phyloP scores from a whole-genome alignment of 169 alveolate genomes.

The Cystoisospora suis region DNA sequence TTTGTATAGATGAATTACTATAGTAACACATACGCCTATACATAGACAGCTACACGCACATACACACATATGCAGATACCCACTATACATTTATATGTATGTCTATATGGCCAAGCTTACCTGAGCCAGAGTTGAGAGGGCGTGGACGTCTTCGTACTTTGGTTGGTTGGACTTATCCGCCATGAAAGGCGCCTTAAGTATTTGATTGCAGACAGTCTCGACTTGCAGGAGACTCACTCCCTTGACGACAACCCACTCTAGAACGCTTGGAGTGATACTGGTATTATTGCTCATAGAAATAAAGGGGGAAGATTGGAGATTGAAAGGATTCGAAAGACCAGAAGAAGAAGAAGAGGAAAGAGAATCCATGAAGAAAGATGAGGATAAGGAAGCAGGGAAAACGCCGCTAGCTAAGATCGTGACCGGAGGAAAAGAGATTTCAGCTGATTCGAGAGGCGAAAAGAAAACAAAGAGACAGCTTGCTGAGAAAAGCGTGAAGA shows the following conservation, averaged over 20 bases:
- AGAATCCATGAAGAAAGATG: too few species aligned
- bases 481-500: too few species aligned
- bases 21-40: not conserved
- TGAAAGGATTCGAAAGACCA: too few species aligned
- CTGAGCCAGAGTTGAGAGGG: not conserved
- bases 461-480: too few species aligned
- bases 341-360: too few species aligned
- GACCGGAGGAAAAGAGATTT: too few species aligned
- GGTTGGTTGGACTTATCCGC: not conserved
- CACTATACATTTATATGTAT: not conserved
- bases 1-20: not conserved
- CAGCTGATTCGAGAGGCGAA: too few species aligned
- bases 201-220: not conserved
- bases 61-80: not conserved
- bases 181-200: not conserved
- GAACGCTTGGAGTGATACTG: not conserved
- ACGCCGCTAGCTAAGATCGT: too few species aligned
- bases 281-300: too few species aligned
- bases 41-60: not conserved
- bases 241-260: not conserved
- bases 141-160: not conserved
- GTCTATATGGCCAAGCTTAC: not conserved
- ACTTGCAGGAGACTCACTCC: conserved; percentile 1
- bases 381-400: too few species aligned
- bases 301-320: too few species aligned